Evolutionary conservation across 2,329 filamentous ascomycete genomes (phyloP).

Genomic region (Penicillium sp.): DNA sequence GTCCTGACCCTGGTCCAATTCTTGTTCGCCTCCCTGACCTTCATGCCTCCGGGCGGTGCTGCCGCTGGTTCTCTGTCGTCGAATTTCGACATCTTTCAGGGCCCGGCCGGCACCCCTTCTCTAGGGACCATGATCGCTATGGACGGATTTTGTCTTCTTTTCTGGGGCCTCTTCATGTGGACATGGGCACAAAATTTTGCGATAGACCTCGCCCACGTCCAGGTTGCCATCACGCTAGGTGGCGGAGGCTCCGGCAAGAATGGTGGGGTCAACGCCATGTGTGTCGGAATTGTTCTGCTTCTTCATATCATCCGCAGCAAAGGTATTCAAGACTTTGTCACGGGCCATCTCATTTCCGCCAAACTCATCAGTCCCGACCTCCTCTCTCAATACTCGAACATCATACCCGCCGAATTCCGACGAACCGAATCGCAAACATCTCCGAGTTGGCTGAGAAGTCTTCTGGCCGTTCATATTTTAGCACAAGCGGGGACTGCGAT

Average conservation of each 20-base stretch:
- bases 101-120: slow-evolving; percentile 78
- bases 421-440: slow-evolving; percentile 40
- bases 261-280: slow-evolving; percentile 44
- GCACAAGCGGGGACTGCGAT: slow-evolving; percentile 48
- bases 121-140: slow-evolving; percentile 78
- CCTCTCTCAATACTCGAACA: slow-evolving; percentile 41
- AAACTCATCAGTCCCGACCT: slow-evolving; percentile 43
- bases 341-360: slow-evolving; percentile 42
- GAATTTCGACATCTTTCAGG: slow-evolving; percentile 86
- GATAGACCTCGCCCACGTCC: slow-evolving; percentile 84
- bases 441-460: slow-evolving; percentile 45
- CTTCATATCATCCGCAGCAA: slow-evolving; percentile 45
- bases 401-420: slow-evolving; percentile 44
- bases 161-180: slow-evolving; percentile 80
- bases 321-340: slow-evolving; percentile 49
- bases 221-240: slow-evolving; percentile 85
- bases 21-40: slow-evolving; percentile 86
- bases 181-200: slow-evolving; percentile 81
- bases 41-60: slow-evolving; percentile 76
- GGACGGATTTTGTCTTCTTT: slow-evolving; percentile 73
- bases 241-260: slow-evolving; percentile 60
- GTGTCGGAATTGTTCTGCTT: slow-evolving; percentile 44
- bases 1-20: slow-evolving; percentile 85
- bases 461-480: slow-evolving; percentile 48
- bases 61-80: slow-evolving; percentile 71